Percentiles rank a stretch among this genome's conserved stretches.
phyloP scores from a whole-genome alignment of 2,329 filamentous ascomycete species.

The Hymenoscyphus fructigenus region DNA sequence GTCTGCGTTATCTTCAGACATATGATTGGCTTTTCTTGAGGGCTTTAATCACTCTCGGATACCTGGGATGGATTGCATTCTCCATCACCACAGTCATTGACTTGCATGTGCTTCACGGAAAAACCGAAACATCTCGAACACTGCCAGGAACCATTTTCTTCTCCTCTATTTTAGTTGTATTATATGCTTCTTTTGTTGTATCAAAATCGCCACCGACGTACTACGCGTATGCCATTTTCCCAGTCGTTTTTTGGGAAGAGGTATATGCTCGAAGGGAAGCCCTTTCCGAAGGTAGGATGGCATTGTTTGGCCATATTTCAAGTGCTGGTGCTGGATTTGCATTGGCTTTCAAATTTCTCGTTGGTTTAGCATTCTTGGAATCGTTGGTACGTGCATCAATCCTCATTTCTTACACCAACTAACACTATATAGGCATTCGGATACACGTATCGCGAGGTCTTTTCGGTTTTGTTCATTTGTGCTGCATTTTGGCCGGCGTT shows the following conservation, averaged over 20 bases:
- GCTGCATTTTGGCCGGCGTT: constrained; percentile 75
- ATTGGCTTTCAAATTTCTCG: constrained; percentile 61
- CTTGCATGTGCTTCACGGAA: constrained; percentile 77
- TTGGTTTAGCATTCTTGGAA: constrained; percentile 75
- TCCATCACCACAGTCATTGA: constrained; percentile 87
- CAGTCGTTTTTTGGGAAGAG: constrained; percentile 95
- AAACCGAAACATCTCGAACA: constrained; percentile 62
- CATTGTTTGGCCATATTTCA: constrained; percentile 68
- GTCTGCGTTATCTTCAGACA: constrained; percentile 90
- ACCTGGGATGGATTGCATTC: constrained; percentile 94
- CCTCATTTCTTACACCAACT: constrained; percentile 18
- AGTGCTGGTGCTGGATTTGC: constrained; percentile 57
- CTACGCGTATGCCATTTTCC: constrained; percentile 90
- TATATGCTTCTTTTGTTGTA: constrained; percentile 78
- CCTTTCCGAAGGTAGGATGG: constrained; percentile 62
- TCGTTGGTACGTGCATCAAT: constrained; percentile 60
- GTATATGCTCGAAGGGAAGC: constrained; percentile 77
- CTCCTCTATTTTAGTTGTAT: constrained; percentile 68
- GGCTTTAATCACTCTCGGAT: constrained; percentile 83
- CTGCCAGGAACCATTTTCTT: constrained; percentile 63
- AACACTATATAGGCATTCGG: constrained; percentile 68
- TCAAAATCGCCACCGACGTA: constrained; percentile 81
- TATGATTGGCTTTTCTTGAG: constrained; percentile 98
- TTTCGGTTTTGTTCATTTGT: constrained; percentile 75
- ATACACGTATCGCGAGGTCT: constrained; percentile 87